These are phyloP conservation scores for Camellia sinensis DNA, from an alignment of 148 eudicot species.

Conservation along the genomic window DNA sequence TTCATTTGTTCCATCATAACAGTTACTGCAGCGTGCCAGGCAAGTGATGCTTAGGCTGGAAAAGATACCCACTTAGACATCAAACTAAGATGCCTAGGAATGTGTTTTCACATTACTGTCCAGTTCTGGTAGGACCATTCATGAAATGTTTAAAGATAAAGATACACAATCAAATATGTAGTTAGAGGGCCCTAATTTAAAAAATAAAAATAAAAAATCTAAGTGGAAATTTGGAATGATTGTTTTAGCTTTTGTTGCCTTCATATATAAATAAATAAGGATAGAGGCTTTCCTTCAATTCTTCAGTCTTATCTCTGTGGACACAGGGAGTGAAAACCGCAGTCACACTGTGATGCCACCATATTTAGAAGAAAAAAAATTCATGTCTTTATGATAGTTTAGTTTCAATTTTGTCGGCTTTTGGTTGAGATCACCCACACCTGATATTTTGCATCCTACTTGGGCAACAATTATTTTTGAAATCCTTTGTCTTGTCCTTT, in stretches of 20 bases:
- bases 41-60: not conserved
- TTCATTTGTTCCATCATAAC: no score
- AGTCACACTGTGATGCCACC: not conserved
- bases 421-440: constrained; percentile 1
- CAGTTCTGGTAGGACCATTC: not conserved
- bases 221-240: not conserved
- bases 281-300: not conserved
- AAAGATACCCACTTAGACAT: not conserved
- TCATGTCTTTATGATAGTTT: not conserved
- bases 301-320: not conserved
- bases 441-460: not conserved
- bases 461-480: not conserved
- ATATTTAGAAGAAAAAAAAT: not conserved
- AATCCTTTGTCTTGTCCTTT: not conserved
- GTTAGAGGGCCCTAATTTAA: not conserved
- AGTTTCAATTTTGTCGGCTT: not conserved
- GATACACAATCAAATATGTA: no score
- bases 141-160: not conserved
- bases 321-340: no score
- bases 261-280: not conserved
- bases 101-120: not conserved
- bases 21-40: not conserved
- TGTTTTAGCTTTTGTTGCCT: not conserved
- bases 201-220: not conserved
- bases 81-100: not conserved